Evolutionary conservation across 805 yeast species (phyloP), one percentile per base, ranked within the genome.

Genomic region (Barnettozyma vustinii): DNA sequence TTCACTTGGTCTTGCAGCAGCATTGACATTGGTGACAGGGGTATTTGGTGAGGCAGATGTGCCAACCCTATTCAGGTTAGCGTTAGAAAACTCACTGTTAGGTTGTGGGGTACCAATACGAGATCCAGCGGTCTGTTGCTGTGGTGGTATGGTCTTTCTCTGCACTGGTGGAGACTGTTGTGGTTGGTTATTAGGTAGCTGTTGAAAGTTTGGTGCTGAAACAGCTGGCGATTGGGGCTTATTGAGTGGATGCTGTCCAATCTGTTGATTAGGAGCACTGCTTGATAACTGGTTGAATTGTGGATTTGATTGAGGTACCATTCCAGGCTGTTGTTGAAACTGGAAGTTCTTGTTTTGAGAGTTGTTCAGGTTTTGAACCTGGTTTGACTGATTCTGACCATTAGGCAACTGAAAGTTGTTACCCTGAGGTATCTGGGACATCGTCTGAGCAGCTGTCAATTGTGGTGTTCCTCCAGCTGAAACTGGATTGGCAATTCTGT

Each of bases 21-120:
- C 80, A 56, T 74, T 75, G 7, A 72, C 81, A 36, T 68, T 62
- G 1, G 79, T 75, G 1, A 73, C 71, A 26, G 78, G 73, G 10
- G 74, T 58, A 37, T 57, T 60, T 50, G 63, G 64, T 9, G 70
- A 60, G 2, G 62, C 55, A 5, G 69, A 58, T 3, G 52, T 19
- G 7, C 49, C 54, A 37, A 50, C 27, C 15, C 48, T 45, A n/a
- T 53, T 56, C 12, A 52, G 20, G 2, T 52, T 45, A 32, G 52
- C 42, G 50, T 53, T 44, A 20, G 40, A 9, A 30, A 44, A 37
- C 32, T 40, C 53, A 44, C 39, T 53, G 47, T 33, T 52, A 32
- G 50, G 58, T 47, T 42, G 56, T 18, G 54, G 67, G 10, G 53
- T 55, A 46, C 47, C 62, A 18, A 52, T 50, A 40, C 54, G 55